Evolutionary conservation across 495 filamentous ascomycete species (phyloP).

Genomic region (Xylaria venustula): DNA sequence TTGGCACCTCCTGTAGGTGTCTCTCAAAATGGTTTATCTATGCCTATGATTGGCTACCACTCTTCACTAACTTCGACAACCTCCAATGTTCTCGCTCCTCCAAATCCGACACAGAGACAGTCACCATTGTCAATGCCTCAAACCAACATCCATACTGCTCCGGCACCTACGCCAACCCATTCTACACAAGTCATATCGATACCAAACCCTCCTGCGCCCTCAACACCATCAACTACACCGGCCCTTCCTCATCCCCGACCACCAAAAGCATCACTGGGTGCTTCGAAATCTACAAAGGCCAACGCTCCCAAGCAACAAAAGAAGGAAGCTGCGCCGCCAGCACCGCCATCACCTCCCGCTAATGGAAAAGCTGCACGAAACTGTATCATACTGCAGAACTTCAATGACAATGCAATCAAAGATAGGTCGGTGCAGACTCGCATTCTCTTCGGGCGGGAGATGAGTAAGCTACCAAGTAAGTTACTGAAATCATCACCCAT

Average conservation of each 20-base stretch:
- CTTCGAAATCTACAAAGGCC: conserved; percentile 16
- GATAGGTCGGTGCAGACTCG: conserved; percentile 54
- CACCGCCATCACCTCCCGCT: conserved; percentile 23
- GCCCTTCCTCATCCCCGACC: conserved; percentile 8
- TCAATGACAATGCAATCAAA: conserved; percentile 52
- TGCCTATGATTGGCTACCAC: conserved; percentile 33
- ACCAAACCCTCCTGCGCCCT: conserved; percentile 13
- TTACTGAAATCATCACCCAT: background rate
- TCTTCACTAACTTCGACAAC: conserved; percentile 5
- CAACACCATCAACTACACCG: conserved; percentile 7
- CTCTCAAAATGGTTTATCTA: conserved; percentile 26
- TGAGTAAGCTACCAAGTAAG: conserved; percentile 53
- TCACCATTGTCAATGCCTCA: conserved; percentile 41
- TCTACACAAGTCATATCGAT: conserved; percentile 6
- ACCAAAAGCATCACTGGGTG: conserved; percentile 12
- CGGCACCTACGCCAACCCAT: conserved; percentile 9
- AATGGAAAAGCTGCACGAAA: conserved; percentile 42
- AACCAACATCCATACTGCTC: conserved; percentile 19
- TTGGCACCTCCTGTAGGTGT: conserved; percentile 40
- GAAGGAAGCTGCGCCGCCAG: conserved; percentile 22
- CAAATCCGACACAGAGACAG: conserved; percentile 41
- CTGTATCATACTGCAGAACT: conserved; percentile 57
- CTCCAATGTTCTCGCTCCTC: conserved; percentile 43
- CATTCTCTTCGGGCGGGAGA: conserved; percentile 52
- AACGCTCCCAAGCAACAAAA: conserved; percentile 24